These are phyloP conservation scores for Camellia lanceoleosa DNA, from an alignment of 148 eudicot species.

Conservation along the genomic window DNA sequence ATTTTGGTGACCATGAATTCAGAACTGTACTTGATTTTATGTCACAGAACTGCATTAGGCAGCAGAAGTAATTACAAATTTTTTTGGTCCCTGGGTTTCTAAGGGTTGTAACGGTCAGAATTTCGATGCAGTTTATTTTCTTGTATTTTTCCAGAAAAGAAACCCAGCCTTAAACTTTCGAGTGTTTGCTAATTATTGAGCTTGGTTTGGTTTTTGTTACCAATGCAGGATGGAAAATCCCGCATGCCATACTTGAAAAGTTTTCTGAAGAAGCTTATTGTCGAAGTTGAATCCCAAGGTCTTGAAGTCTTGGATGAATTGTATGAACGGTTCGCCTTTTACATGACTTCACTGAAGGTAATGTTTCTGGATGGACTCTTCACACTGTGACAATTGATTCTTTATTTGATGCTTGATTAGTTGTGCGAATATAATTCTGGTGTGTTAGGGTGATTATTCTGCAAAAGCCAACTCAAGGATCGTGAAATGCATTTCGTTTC, in stretches of 20 bases:
- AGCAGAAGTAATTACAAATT: not conserved
- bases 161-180: not conserved
- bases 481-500: conserved; percentile 60
- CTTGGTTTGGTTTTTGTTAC: conserved; percentile 8
- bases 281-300: conserved; percentile 66
- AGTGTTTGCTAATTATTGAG: not conserved
- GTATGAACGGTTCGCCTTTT: conserved; percentile 65
- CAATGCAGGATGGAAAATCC: conserved; percentile 49
- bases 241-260: conserved; percentile 54
- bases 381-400: not conserved
- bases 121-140: too few relatives aligned
- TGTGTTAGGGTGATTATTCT: conserved; percentile 49
- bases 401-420: not conserved
- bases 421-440: not conserved
- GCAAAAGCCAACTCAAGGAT: conserved; percentile 49
- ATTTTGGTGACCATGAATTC: not conserved
- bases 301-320: conserved; percentile 66
- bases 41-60: not conserved
- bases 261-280: conserved; percentile 72
- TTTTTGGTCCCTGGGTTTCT: not conserved
- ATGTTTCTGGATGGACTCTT: not conserved
- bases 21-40: not conserved
- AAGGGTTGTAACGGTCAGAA: too few relatives aligned
- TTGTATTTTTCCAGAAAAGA: too few relatives aligned
- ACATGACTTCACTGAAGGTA: conserved; percentile 72